A percentile compares a stretch with the other conserved stretches of the same genome.
Evolutionary conservation across 2,329 filamentous ascomycete genomes (phyloP).

Genomic region (Phaeosphaeria sp.): DNA sequence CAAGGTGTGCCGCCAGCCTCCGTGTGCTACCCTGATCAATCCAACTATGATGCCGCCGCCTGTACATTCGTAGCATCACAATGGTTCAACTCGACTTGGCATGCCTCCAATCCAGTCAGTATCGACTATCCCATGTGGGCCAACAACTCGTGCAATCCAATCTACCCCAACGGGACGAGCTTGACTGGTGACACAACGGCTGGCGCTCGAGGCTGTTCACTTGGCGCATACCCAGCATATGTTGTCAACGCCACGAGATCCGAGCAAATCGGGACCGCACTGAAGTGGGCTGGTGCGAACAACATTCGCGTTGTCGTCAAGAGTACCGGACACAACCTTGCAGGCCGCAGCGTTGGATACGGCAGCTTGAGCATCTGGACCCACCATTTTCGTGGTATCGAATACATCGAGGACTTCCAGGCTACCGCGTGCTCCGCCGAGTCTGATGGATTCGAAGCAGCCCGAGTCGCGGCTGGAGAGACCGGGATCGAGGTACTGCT

Average conservation of each 20-base stretch:
- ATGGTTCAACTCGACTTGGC: conserved; percentile 39
- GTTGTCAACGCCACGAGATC: conserved; percentile 34
- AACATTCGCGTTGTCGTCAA: conserved; percentile 23
- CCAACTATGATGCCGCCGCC: conserved; percentile 25
- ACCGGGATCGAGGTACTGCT: conserved; percentile 25
- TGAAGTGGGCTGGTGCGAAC: conserved; percentile 31
- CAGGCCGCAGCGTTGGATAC: conserved; percentile 27
- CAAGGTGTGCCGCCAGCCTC: conserved; percentile 27
- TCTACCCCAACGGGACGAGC: conserved; percentile 38
- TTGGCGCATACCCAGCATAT: conserved; percentile 35
- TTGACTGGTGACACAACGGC: conserved; percentile 31
- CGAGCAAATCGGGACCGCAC: conserved; percentile 21
- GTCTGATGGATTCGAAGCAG: conserved; percentile 5
- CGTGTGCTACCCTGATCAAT: conserved; percentile 34
- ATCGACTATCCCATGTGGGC: conserved; percentile 38
- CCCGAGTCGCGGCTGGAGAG: conserved; percentile 27
- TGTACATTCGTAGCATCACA: conserved; percentile 27
- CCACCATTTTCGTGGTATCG: conserved; percentile 33
- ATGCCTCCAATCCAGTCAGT: conserved; percentile 34
- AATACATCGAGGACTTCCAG: conserved; percentile 24
- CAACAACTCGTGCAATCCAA: conserved; percentile 40
- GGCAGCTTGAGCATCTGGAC: conserved; percentile 37
- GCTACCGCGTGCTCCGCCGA: conserved; percentile 6
- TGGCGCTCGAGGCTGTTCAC: conserved; percentile 27
- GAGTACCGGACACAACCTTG: conserved; percentile 34